These are phyloP conservation scores for Scolecobasidium constrictum DNA, from an alignment of 2,329 filamentous ascomycete genomes.

Conservation along the genomic window DNA sequence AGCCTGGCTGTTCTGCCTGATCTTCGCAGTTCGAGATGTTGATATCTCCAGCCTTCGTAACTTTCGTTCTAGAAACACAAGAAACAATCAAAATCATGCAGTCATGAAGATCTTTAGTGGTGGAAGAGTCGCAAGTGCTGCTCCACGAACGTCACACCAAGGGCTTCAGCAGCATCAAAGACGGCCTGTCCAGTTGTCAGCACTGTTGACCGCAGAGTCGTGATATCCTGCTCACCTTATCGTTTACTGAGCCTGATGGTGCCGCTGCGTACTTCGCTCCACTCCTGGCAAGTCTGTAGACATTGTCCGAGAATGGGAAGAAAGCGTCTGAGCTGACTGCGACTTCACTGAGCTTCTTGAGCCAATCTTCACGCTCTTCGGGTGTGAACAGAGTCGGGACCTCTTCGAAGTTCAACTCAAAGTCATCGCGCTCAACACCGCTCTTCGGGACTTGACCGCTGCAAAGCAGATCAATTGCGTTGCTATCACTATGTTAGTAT, in stretches of 20 bases:
- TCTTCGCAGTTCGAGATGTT: too few relatives aligned
- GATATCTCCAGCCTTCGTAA: too few relatives aligned
- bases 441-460: conserved; percentile 78
- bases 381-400: conserved; percentile 73
- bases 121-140: conserved; percentile 92
- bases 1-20: too few relatives aligned
- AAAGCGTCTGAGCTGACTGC: conserved; percentile 92
- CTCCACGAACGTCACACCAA: conserved; percentile 90
- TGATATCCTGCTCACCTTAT: neutral
- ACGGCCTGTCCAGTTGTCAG: conserved; percentile 59
- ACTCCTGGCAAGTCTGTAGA: conserved; percentile 80
- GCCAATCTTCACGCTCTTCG: conserved; percentile 79
- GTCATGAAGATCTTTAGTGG: too few relatives aligned
- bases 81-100: too few relatives aligned
- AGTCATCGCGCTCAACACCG: conserved; percentile 74
- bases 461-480: conserved; percentile 91
- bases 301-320: conserved; percentile 98
- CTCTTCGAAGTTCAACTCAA: conserved; percentile 82
- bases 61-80: too few relatives aligned
- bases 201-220: neutral
- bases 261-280: conserved; percentile 95
- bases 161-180: conserved; percentile 81
- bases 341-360: conserved; percentile 69
- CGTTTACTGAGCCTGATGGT: conserved; percentile 66
- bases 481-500: conserved; percentile 35